These are phyloP conservation scores for Echinosophora koreensis DNA, from an alignment of 306 rosid genomes.

Conservation along the genomic window DNA sequence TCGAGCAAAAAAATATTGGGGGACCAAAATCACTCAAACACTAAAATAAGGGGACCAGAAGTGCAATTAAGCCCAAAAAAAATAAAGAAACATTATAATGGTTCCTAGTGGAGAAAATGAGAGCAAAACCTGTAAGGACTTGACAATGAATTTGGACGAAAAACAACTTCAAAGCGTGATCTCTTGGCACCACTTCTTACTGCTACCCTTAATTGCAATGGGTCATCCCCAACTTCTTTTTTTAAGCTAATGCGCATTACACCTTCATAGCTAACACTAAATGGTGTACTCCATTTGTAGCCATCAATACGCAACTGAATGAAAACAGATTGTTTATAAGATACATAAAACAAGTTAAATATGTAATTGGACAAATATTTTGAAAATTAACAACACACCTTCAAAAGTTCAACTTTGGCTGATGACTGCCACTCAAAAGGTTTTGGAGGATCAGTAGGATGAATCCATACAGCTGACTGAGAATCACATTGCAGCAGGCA, in stretches of 20 bases:
- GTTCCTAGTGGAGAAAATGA: constrained; percentile 16
- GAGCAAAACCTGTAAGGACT: constrained; percentile 89
- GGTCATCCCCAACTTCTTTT: constrained; percentile 65
- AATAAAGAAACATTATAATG: not conserved
- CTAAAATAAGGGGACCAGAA: no score
- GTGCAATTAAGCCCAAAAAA: no score
- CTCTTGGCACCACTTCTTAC: constrained; percentile 93
- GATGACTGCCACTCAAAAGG: constrained; percentile 83
- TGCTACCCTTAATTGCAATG: constrained; percentile 70
- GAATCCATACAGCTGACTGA: constrained; percentile 82
- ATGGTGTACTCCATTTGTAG: constrained; percentile 92
- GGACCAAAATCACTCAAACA: no score
- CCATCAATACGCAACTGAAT: constrained; percentile 85
- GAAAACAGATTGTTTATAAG: constrained; percentile 37
- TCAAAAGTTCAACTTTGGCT: constrained; percentile 82
- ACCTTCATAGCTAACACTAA: constrained; percentile 85
- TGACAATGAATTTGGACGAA: constrained; percentile 74
- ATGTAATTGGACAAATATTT: constrained; percentile 24
- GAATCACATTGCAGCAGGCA: constrained; percentile 91
- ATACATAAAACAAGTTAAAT: constrained; percentile 36
- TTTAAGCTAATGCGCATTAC: constrained; percentile 78
- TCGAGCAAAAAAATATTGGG: no score
- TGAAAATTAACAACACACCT: constrained; percentile 56
- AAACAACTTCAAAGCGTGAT: constrained; percentile 87
- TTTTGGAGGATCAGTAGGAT: constrained; percentile 90